Percentiles rank a stretch among this genome's conserved stretches.
phyloP scores from a whole-genome alignment of 208 protist species.

The Balamuthia mandrillaris region DNA sequence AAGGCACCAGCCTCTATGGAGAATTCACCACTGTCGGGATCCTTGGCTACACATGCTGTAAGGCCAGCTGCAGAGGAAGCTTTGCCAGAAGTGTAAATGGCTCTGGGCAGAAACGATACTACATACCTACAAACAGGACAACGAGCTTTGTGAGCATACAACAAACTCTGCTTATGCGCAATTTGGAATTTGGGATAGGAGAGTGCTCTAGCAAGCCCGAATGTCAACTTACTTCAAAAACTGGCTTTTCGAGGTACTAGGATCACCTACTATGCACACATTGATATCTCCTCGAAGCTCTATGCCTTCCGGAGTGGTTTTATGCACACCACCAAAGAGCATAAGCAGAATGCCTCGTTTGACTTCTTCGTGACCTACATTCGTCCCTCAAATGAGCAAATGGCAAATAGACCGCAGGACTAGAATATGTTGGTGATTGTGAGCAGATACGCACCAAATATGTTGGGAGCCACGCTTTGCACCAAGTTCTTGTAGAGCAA shows the following conservation, averaged over 20 bases:
- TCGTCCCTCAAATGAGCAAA: neutral
- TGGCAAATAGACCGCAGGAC: too few species aligned
- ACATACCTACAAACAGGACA: slow-evolving; percentile 71
- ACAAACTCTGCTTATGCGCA: neutral
- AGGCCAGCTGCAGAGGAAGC: slow-evolving; percentile 91
- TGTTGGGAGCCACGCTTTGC: slow-evolving; percentile 72
- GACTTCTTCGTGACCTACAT: slow-evolving; percentile 90
- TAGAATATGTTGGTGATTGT: neutral
- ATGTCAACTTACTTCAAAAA: slow-evolving; percentile 93
- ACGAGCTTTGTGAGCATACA: neutral
- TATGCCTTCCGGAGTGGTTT: slow-evolving; percentile 84
- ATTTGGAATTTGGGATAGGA: neutral
- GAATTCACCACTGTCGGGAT: slow-evolving; percentile 98
- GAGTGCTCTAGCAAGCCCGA: neutral
- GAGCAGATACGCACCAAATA: slow-evolving; percentile 1
- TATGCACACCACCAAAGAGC: slow-evolving; percentile 98
- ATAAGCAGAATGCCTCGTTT: slow-evolving; percentile 97
- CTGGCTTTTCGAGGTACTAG: slow-evolving; percentile 97
- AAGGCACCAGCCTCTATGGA: slow-evolving; percentile 99
- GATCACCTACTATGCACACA: slow-evolving; percentile 98
- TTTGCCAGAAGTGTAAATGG: slow-evolving; percentile 97
- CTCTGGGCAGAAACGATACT: slow-evolving; percentile 83
- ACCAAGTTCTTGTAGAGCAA: slow-evolving; percentile 85
- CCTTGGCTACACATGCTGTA: slow-evolving; percentile 93
- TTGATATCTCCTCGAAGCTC: slow-evolving; percentile 98